Base-by-base conservation (phyloP, 2,329 filamentous ascomycete genomes). In the Hansfordia pulvinata region DNA sequence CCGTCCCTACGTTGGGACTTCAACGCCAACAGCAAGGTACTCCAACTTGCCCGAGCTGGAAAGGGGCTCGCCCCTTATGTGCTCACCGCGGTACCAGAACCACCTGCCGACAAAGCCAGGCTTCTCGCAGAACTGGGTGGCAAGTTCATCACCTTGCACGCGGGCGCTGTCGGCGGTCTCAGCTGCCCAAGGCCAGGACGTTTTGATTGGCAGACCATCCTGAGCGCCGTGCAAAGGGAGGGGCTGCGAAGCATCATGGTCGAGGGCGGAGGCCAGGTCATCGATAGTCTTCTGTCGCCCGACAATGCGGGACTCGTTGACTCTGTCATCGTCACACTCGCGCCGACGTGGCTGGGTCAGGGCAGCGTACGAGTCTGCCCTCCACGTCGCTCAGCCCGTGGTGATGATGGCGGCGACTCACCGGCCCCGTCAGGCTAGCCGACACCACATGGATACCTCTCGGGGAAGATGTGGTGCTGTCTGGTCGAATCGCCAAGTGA, bases 261-360 rank as follows among this genome's bases (percentile, higher is more conserved):
- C 25, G 88, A 96, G 50, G 88, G 88, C 0, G 88, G 88, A 8
- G 86, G 70, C 1, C 60, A 63, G 8, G 73, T 94, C 18, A 83
- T 96, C 46, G 92, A 90, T 46, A 70, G 78, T 19, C 54, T 96
- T 11, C 60, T 96, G n/a, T 60, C 66, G 20, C 60, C 68, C 3
- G 56, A 58, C 16, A 70, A 74, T 40, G 58, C 69, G 10, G 40
- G 48, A n/a, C 55, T 85, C 7, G 61, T 93, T 21, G 68, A 83
- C 44, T 77, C 77, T 3, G 75, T 93, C 25, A 79, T 96, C 40
- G 64, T 94, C 31, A 94, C 88, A 0, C 74, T 94, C 42, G 85
- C 88, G 3, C 88, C 88, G 7, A 83, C 75, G 0, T 96, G 84
- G 70, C 62, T 96, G n/a, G 88, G 88, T 2, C 63, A 69, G 32